phyloP scores from a whole-genome alignment of 2,329 filamentous ascomycete genomes.

The Aspergillus caelatus region DNA sequence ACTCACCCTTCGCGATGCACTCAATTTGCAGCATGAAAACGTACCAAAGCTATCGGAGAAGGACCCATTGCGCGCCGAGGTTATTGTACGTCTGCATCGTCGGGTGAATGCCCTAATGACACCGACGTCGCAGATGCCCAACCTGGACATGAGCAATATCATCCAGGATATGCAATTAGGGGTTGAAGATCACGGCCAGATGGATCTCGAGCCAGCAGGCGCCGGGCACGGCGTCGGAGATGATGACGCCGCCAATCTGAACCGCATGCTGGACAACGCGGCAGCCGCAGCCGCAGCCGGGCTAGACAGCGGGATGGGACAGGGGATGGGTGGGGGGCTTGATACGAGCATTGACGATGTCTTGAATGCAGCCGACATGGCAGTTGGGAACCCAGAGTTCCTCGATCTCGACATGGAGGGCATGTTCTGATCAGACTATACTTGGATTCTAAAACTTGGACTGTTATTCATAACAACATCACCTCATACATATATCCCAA shows the following conservation, averaged over 20 bases:
- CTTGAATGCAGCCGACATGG: constrained; percentile 46
- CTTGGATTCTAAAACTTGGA: background rate
- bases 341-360: constrained; percentile 48
- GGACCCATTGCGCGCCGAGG: constrained; percentile 47
- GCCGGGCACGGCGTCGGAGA: constrained; percentile 20
- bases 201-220: constrained; percentile 33
- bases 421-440: constrained; percentile 37
- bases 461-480: background rate
- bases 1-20: constrained; percentile 46
- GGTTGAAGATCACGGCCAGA: constrained; percentile 34
- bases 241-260: constrained; percentile 38
- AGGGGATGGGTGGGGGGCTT: constrained; percentile 27
- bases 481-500: background rate
- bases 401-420: constrained; percentile 50
- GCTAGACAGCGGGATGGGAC: constrained; percentile 29
- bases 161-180: constrained; percentile 47
- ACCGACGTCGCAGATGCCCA: constrained; percentile 42
- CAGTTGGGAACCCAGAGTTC: constrained; percentile 47
- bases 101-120: constrained; percentile 46
- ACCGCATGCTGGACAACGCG: constrained; percentile 44
- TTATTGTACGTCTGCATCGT: constrained; percentile 49
- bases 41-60: constrained; percentile 46
- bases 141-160: constrained; percentile 46
- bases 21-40: constrained; percentile 41
- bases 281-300: constrained; percentile 38